Evolutionary conservation across 2,329 filamentous ascomycete species (phyloP), one percentile per base, ranked within the genome.

Genomic region (Fusarium bactridioides): DNA sequence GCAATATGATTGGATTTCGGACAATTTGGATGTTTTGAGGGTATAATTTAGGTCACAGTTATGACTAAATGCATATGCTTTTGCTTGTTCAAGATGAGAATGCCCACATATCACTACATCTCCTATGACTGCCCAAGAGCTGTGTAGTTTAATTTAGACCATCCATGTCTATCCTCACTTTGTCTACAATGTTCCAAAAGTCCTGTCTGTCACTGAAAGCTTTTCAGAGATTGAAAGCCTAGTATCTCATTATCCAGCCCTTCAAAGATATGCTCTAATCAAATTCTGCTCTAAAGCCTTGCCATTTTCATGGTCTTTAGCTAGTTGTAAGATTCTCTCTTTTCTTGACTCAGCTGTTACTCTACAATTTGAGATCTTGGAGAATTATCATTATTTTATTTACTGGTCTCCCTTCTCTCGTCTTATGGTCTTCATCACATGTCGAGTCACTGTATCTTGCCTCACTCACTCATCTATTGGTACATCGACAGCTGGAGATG

Each of bases 211-310:
- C 56, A 97, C 99, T 98, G 33, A 84, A 90, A 37, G 90, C 89
- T 4, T 92, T 97, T 84, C 86, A 84, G 89, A 65, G 85, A 88
- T 8, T 89, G 90, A 29, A 89, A 73, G 89, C 89, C 38, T 94
- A 97, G 76, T 98, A 98, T 79, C 84, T 99, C 9, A 88, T 97
- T 9, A 88, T 99, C 40, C 95, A 98, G 80, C 94, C 96, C 3
- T 90, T 98, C 78, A 97, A 97, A 79, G 96, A 98, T 83, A 90
- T 98, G 57, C 87, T 99, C 41, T 93, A 97, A 73, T 94, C 97
- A 72, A 88, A 89, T 25, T 90, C 92, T 25, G 88, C 15, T 48
- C 21, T 7, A 3, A 19, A 19, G 4, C 5, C 12, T 19, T 2
- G 16, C 47, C 29, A 23, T 50, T 23, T 50, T 19, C 12, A 8